Conservation (phyloP, 352 stramenopile species). For the Phytophthora fragariae region DNA sequence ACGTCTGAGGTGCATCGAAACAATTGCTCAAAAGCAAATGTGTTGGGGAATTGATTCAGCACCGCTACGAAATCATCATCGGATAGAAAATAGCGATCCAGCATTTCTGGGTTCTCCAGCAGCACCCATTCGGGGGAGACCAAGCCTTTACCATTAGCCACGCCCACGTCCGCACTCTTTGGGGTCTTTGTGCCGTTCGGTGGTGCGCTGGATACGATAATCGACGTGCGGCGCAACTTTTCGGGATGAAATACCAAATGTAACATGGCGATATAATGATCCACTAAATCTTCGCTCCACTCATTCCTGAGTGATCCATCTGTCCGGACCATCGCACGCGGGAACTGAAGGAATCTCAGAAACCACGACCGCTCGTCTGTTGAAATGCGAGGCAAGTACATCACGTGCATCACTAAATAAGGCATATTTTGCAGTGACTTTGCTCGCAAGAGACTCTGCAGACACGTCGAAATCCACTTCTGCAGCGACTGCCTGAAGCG, state of each 20-base stretch:
- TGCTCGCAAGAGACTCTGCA: constrained; percentile 66
- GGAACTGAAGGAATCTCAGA: constrained; percentile 84
- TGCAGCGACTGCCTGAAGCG: constrained; percentile 81
- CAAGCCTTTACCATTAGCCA: constrained; percentile 43
- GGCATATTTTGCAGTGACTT: constrained; percentile 81
- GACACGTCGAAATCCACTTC: constrained; percentile 82
- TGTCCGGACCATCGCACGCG: constrained; percentile 62
- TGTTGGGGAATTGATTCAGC: constrained; percentile 87
- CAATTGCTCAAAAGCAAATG: constrained; percentile 81
- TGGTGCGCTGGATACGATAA: constrained; percentile 74
- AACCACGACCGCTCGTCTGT: constrained; percentile 85
- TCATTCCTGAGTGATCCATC: constrained; percentile 62
- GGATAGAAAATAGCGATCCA: constrained; percentile 83
- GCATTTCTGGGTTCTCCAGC: constrained; percentile 82
- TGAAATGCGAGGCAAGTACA: constrained; percentile 85
- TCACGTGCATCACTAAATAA: constrained; percentile 85
- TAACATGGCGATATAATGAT: constrained; percentile 88
- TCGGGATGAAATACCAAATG: constrained; percentile 89
- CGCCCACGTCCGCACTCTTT: constrained; percentile 36
- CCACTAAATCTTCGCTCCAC: constrained; percentile 85
- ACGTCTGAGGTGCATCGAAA: constrained; percentile 74
- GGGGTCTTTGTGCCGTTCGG: constrained; percentile 33
- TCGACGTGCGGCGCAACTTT: constrained; percentile 74
- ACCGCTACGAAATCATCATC: constrained; percentile 88
- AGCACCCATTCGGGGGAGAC: constrained; percentile 84